These are phyloP conservation scores for Astrothelium macrocarpum DNA, from an alignment of 495 filamentous ascomycete species.

Conservation along the genomic window DNA sequence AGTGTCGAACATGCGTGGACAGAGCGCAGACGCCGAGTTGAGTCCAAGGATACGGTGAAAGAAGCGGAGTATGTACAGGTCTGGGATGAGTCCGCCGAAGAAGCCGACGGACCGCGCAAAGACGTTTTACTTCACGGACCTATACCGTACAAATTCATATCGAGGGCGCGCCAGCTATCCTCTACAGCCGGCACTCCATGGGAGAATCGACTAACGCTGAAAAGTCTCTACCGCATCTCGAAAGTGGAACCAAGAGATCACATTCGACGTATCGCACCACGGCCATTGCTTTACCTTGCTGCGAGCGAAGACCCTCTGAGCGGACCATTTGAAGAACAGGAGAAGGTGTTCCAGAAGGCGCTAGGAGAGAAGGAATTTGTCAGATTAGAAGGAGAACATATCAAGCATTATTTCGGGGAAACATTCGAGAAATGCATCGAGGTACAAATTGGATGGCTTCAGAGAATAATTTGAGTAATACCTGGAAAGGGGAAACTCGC, in stretches of 20 bases:
- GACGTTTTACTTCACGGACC: background rate
- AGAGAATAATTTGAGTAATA: background rate
- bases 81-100: background rate
- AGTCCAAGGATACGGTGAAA: background rate
- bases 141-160: constrained; percentile 9
- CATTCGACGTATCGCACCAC: constrained; percentile 10
- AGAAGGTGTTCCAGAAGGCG: constrained; percentile 9
- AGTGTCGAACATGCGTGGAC: background rate
- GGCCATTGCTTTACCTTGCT: constrained; percentile 11
- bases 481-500: too few relatives aligned
- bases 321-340: constrained; percentile 12
- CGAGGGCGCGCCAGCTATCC: constrained; percentile 5
- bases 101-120: background rate
- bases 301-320: constrained; percentile 10
- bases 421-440: background rate
- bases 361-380: background rate
- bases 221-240: constrained; percentile 12
- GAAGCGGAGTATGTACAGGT: background rate
- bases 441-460: background rate
- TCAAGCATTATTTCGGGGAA: background rate
- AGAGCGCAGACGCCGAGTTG: background rate
- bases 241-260: constrained; percentile 13
- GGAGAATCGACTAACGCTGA: constrained; percentile 11
- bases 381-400: background rate
- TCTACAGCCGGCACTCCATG: constrained; percentile 9